Conservation (phyloP, 306 rosid species). For the Trifolium pratense region DNA sequence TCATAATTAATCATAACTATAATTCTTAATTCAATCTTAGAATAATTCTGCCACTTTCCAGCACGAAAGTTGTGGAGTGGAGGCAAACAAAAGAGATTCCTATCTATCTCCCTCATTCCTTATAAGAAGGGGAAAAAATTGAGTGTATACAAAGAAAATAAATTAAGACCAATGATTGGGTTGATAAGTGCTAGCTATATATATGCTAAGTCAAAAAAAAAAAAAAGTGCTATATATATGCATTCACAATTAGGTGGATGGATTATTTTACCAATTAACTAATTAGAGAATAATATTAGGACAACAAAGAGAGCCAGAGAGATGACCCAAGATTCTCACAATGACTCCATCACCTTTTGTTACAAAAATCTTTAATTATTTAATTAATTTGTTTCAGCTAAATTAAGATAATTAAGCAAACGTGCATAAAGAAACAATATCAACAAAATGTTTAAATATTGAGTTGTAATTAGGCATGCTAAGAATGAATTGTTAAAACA, state of each 20-base stretch:
- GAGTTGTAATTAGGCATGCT: constrained; percentile 36
- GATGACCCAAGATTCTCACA: constrained; percentile 41
- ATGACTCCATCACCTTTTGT: constrained; percentile 18
- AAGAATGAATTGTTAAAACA: constrained; percentile 49
- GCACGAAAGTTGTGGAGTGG: constrained; percentile 50
- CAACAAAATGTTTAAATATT: background rate
- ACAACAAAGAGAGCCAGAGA: constrained; percentile 38
- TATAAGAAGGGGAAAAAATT: background rate
- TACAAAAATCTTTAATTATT: background rate
- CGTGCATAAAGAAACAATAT: constrained; percentile 12
- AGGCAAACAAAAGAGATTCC: constrained; percentile 36
- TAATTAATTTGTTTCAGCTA: no score
- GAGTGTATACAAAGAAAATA: background rate
- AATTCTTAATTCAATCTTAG: constrained; percentile 42
- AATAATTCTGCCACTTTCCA: constrained; percentile 55
- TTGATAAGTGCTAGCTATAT: constrained; percentile 39
- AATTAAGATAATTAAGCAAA: constrained; percentile 20
- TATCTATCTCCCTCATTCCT: constrained; percentile 4
- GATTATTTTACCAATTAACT: constrained; percentile 38
- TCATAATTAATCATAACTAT: constrained; percentile 44
- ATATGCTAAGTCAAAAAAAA: no score
- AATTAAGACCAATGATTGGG: constrained; percentile 41
- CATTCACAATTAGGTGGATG: constrained; percentile 43
- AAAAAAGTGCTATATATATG: no score
- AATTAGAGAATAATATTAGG: constrained; percentile 23